Base-by-base conservation (phyloP, 164 flowering plant genomes). In the Tetracentron sinense region DNA sequence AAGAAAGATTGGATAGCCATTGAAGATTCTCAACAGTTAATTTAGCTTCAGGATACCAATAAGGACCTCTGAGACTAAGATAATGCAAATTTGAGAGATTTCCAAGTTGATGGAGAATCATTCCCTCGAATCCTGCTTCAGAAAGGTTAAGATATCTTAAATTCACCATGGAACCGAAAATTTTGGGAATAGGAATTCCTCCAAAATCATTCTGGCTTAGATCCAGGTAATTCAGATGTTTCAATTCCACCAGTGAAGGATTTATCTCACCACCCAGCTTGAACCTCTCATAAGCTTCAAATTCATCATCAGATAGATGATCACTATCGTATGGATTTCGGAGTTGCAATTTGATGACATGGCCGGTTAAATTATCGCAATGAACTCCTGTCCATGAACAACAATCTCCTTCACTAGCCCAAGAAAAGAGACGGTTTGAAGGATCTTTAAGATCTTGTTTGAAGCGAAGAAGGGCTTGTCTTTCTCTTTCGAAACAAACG, bases 1-100 rank as follows among this genome's bases (percentile, higher is more conserved):
- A 42, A 31, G 56, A 15, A 14, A 71, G 70, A 38, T 57, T 29
- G 28, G 70, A 49, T 28, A 64, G 50, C 68, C 68, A 63, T 3
- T 42, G 38, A 15, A 58, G 63, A 19, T 29, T 59, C 2, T 57
- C 22, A 19, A 15, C 42, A 11, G 0, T n/a, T n/a, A n/a, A n/a
- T n/a, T n/a, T n/a, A n/a, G n/a, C n/a, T n/a, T n/a, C n/a, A n/a
- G 16, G 1, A 48, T 28, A 5, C 14, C 29, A 42, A 30, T n/a
- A 38, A 3, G 8, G 8, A 38, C 14, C 14, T 22, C 23, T 22
- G 2, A 49, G 23, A 49, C n/a, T 20, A 0, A 49, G 53, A 49
- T 49, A 49, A 20, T 20, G 2, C 23, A 49, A 49, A 0, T 23
- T 49, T 6, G 53, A 49, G n/a, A 49, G 53, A 49, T 49, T 49